Evolutionary conservation across 805 yeast species (phyloP).

Genomic region (Yamadazyma takamatsuzukensis): DNA sequence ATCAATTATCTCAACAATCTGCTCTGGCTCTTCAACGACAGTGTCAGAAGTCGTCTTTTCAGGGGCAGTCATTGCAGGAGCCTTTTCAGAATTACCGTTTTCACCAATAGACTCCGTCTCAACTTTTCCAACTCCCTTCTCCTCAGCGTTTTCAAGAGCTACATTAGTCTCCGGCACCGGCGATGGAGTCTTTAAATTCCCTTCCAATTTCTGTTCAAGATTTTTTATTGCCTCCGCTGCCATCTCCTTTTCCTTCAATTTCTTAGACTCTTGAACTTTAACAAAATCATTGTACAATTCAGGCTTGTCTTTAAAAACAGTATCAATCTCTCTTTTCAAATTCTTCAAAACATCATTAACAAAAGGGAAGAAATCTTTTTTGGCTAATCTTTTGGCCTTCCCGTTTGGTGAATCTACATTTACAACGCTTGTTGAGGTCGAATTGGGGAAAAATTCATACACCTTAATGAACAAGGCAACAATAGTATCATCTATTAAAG

Average conservation of each 20-base stretch:
- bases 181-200: too few relatives aligned
- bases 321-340: conserved; percentile 28
- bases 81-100: too few relatives aligned
- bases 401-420: conserved; percentile 25
- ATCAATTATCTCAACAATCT: too few relatives aligned
- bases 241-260: background rate
- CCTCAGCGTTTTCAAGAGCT: too few relatives aligned
- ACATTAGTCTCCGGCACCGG: too few relatives aligned
- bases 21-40: too few relatives aligned
- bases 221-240: background rate
- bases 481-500: conserved; percentile 68
- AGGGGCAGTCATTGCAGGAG: too few relatives aligned
- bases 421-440: too few relatives aligned
- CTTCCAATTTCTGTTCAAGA: background rate
- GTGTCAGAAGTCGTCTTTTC: too few relatives aligned
- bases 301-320: conserved; percentile 26
- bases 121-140: too few relatives aligned
- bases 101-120: too few relatives aligned
- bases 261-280: background rate
- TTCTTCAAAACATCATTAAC: conserved; percentile 30
- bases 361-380: conserved; percentile 40
- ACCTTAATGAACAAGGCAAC: conserved; percentile 57
- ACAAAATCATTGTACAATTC: conserved; percentile 27
- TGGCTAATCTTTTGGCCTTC: conserved; percentile 35
- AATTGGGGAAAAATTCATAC: conserved; percentile 20